Conservation (phyloP, 2,329 filamentous ascomycete species). For the Pyricularia grisea region DNA sequence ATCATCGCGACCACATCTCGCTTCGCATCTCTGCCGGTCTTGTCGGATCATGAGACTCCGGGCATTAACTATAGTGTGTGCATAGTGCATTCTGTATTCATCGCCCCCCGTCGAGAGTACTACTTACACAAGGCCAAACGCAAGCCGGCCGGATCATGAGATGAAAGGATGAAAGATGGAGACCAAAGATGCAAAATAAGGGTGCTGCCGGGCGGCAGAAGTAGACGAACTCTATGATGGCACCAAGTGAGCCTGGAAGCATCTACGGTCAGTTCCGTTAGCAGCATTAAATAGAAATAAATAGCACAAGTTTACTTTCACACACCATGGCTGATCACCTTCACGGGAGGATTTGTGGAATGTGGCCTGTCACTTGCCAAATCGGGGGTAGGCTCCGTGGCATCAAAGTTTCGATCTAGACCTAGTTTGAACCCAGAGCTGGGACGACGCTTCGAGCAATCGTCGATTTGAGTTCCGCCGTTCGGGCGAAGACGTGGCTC, state of each 20-base stretch:
- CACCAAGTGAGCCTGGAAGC: not conserved
- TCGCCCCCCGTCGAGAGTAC: not conserved
- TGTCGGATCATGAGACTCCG: not conserved
- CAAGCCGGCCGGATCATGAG: not conserved
- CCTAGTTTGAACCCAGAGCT: no score
- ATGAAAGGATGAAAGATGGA: not conserved
- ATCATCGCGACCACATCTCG: not conserved
- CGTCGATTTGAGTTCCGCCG: no score
- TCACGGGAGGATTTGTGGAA: not conserved
- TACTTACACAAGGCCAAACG: not conserved
- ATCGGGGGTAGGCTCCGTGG: not conserved
- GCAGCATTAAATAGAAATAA: not conserved
- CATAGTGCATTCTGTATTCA: not conserved
- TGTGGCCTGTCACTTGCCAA: not conserved
- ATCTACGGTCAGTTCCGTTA: not conserved
- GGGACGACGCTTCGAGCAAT: no score
- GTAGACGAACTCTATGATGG: not conserved
- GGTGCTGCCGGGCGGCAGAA: not conserved
- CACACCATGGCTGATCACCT: not conserved
- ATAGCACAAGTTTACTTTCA: not conserved
- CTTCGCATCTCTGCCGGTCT: not conserved
- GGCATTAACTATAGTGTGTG: not conserved
- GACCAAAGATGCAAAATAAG: not conserved
- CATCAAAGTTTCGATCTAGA: not conserved
- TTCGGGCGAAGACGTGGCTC: no score